Evolutionary conservation across 257 asterid species (phyloP).

Genomic region (Gynochthodes officinalis): DNA sequence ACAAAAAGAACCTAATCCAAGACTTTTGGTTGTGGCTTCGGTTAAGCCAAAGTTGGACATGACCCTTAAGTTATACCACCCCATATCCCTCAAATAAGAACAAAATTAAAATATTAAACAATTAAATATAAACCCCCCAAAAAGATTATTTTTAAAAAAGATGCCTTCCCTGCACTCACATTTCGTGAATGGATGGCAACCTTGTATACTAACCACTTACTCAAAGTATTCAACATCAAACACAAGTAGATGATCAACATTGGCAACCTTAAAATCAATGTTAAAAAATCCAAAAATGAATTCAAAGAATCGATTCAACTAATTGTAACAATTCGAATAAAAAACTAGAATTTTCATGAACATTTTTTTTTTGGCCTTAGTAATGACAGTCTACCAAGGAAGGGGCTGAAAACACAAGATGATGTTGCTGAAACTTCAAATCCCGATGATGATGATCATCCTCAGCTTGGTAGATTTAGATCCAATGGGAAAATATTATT

Average conservation of each 20-base stretch:
- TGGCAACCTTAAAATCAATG: too few relatives aligned
- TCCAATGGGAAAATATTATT: conserved; percentile 51
- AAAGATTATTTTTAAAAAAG: conserved; percentile 28
- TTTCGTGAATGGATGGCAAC: conserved; percentile 74
- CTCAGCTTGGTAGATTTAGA: conserved; percentile 63
- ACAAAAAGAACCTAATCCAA: too few relatives aligned
- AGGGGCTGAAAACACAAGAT: conserved; percentile 44
- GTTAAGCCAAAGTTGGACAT: too few relatives aligned
- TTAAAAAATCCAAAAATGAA: too few relatives aligned
- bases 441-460: conserved; percentile 35
- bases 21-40: too few relatives aligned
- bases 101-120: conserved; percentile 5
- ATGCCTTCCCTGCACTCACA: conserved; percentile 50
- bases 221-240: conserved; percentile 42
- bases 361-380: conserved; percentile 29
- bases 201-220: conserved; percentile 54
- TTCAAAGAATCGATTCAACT: conserved; percentile 20
- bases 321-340: conserved; percentile 3
- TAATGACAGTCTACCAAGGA: conserved; percentile 65
- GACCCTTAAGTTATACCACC: too few relatives aligned
- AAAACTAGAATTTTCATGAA: conserved; percentile 16
- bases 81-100: too few relatives aligned
- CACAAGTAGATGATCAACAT: conserved; percentile 26
- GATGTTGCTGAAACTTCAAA: conserved; percentile 29
- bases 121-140: background rate